A percentile compares a stretch with the other conserved stretches of the same genome.
Evolutionary conservation across 2,329 filamentous ascomycete species (phyloP).

Genomic region (Fusarium albidum): DNA sequence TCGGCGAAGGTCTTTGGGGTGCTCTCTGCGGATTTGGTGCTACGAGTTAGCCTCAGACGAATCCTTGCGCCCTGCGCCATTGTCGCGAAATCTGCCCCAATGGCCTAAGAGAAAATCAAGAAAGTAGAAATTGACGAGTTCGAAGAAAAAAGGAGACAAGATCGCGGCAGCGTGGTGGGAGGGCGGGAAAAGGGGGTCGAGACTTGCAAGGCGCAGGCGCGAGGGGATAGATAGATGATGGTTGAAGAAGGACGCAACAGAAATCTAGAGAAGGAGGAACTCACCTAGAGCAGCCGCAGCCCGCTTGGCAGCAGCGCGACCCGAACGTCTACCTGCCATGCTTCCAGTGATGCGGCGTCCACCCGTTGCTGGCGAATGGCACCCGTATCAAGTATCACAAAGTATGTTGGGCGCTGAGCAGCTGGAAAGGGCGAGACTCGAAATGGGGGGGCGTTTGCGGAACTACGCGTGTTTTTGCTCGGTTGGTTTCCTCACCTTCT

Average conservation of each 20-base stretch:
- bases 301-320: conserved; percentile 62
- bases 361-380: conserved; percentile 19
- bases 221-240: conserved; percentile 1
- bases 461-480: conserved; percentile 13
- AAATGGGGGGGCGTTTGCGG: conserved; percentile 2
- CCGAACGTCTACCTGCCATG: conserved; percentile 57
- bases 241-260: conserved; percentile 9
- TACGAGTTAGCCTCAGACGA: conserved; percentile 46
- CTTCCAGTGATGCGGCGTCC: conserved; percentile 16
- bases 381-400: conserved; percentile 28
- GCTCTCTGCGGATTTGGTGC: conserved; percentile 47
- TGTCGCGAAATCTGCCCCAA: conserved; percentile 7
- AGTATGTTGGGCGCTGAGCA: conserved; percentile 8
- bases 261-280: conserved; percentile 36
- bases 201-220: too few relatives aligned
- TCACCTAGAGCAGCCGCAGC: conserved; percentile 62
- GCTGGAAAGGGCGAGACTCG: conserved; percentile 20
- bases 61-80: conserved; percentile 44
- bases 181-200: too few relatives aligned
- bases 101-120: conserved; percentile 12
- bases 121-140: not conserved
- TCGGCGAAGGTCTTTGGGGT: conserved; percentile 53
- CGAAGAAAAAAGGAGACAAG: conserved; percentile 1
- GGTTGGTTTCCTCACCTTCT: conserved; percentile 19
- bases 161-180: not conserved